A percentile compares a stretch with the other conserved stretches of the same genome.
Conservation (phyloP, 83 land plant species). For the Isoetes engelmannii region DNA sequence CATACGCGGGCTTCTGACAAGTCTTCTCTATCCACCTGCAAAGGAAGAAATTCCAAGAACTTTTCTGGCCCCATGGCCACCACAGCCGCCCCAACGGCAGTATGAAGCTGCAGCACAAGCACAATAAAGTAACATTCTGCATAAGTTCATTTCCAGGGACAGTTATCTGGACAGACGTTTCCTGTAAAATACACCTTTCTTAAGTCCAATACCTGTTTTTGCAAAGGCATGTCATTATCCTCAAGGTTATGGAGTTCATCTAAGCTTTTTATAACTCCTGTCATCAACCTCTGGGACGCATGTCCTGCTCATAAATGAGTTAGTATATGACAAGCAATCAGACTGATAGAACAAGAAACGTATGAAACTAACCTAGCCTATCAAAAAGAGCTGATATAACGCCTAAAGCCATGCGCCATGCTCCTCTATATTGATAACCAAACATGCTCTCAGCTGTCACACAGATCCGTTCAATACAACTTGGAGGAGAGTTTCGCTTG, state of each 20-base stretch:
- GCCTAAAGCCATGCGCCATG: slow-evolving; percentile 77
- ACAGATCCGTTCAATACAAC: slow-evolving; percentile 66
- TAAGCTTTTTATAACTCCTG: slow-evolving; percentile 42
- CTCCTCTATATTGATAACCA: slow-evolving; percentile 52
- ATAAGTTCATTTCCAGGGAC: too few relatives aligned
- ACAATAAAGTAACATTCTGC: too few relatives aligned
- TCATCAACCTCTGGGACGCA: slow-evolving; percentile 47
- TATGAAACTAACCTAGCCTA: slow-evolving; percentile 61
- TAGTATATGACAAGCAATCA: too few relatives aligned
- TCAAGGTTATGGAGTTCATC: slow-evolving; percentile 64
- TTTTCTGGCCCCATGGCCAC: slow-evolving; percentile 32
- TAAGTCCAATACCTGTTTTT: slow-evolving; percentile 86
- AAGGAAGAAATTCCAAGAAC: slow-evolving; percentile 17
- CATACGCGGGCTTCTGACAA: slow-evolving; percentile 10
- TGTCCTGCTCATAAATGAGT: slow-evolving; percentile 42
- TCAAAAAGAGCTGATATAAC: slow-evolving; percentile 64
- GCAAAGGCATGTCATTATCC: slow-evolving; percentile 59
- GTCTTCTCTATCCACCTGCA: slow-evolving; percentile 18
- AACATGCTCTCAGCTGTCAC: slow-evolving; percentile 59
- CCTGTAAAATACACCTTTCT: too few relatives aligned
- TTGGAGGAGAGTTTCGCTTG: slow-evolving; percentile 38
- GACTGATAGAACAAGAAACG: background rate
- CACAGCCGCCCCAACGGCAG: slow-evolving; percentile 23
- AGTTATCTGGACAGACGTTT: too few relatives aligned
- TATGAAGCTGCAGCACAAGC: slow-evolving; percentile 22